phyloP scores from a whole-genome alignment of 345 rosid genomes.

The Gossypium thurberi region DNA sequence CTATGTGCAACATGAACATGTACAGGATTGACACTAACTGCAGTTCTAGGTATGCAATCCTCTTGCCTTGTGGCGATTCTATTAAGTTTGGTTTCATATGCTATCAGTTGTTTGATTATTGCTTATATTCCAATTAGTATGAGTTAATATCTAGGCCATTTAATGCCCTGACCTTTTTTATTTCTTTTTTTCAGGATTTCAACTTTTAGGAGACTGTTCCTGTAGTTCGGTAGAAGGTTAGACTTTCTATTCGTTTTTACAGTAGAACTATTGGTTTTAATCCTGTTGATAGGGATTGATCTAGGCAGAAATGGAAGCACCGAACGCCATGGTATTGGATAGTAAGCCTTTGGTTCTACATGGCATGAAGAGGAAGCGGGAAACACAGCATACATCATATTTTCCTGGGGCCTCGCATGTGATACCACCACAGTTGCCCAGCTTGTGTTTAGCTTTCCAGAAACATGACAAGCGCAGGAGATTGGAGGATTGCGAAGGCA shows the following conservation, averaged over 20 bases:
- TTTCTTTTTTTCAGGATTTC: conserved; percentile 9
- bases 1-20: not conserved
- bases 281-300: conserved; percentile 3
- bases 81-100: not conserved
- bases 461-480: conserved; percentile 47
- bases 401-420: conserved; percentile 33
- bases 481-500: conserved; percentile 27
- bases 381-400: conserved; percentile 26
- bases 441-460: conserved; percentile 20
- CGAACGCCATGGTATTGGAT: conserved; percentile 52
- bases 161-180: not conserved
- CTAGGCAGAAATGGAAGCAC: conserved; percentile 52
- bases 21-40: conserved; percentile 3
- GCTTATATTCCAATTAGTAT: not conserved
- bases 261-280: not conserved
- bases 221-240: not conserved
- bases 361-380: conserved; percentile 47
- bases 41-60: conserved; percentile 1
- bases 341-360: conserved; percentile 29
- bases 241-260: not conserved
- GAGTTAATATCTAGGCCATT: not conserved
- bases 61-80: not conserved
- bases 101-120: not conserved
- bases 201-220: not conserved
- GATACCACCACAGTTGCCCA: conserved; percentile 24